Evolutionary conservation across 2,329 filamentous ascomycete genomes (phyloP).

Genomic region (Cladosporium sp.): DNA sequence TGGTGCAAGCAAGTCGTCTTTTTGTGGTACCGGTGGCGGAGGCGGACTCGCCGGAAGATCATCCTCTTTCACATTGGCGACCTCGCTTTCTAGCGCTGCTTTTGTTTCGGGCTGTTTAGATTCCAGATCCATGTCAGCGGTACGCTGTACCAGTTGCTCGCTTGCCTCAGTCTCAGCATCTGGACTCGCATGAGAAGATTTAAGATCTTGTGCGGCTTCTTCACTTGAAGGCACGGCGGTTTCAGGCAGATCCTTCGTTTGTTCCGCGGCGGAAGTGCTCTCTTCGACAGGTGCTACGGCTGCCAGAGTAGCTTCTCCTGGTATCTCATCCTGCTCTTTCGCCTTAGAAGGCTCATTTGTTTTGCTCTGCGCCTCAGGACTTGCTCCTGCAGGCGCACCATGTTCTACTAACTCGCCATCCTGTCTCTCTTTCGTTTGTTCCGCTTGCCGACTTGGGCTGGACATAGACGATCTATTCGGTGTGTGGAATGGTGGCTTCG

Average conservation of each 20-base stretch:
- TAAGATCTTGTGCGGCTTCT: neutral
- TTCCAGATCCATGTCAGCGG: conserved; percentile 24
- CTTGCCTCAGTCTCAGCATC: conserved; percentile 28
- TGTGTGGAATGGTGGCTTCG: neutral
- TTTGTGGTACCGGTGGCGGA: conserved; percentile 28
- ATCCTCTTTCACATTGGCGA: conserved; percentile 15
- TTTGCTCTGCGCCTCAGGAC: neutral
- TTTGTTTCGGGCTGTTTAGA: conserved; percentile 6
- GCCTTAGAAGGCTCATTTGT: neutral
- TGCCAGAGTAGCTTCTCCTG: conserved; percentile 14
- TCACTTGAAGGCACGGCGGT: neutral
- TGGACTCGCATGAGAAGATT: neutral
- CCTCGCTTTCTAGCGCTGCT: neutral
- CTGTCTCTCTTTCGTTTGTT: conserved; percentile 16
- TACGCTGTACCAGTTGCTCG: conserved; percentile 27
- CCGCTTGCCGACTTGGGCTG: conserved; percentile 17
- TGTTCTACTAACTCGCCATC: conserved; percentile 16
- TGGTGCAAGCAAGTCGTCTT: conserved; percentile 20
- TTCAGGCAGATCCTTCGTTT: neutral
- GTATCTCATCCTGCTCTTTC: conserved; percentile 14
- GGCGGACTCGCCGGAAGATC: conserved; percentile 24
- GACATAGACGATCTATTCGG: conserved; percentile 24
- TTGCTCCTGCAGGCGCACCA: neutral
- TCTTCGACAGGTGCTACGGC: neutral
- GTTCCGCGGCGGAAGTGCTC: neutral